Evolutionary conservation across 2,329 filamentous ascomycete species (phyloP).

Genomic region (Epichloe sibirici): DNA sequence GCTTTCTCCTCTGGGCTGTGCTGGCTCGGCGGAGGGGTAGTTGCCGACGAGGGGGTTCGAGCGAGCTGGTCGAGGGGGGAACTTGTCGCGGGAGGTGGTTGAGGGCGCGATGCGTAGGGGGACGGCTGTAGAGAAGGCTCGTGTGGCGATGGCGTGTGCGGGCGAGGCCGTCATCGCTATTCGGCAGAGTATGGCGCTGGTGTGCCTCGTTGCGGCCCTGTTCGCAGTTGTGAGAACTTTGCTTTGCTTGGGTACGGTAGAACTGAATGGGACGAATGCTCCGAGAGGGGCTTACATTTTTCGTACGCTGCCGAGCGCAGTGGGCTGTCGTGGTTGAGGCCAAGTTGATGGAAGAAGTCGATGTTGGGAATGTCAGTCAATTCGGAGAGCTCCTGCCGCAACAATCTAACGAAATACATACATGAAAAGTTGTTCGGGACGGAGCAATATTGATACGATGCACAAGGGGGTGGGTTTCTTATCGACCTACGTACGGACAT

Average conservation of each 20-base stretch:
- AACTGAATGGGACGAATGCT: not conserved
- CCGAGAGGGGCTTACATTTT: conserved; percentile 11
- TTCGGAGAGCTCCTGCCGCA: not conserved
- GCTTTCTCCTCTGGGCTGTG: conserved; percentile 1
- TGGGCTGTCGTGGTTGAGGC: not conserved
- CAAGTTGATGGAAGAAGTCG: not conserved
- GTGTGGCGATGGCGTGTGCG: conserved; percentile 8
- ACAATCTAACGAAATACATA: not conserved
- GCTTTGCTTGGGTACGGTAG: not conserved
- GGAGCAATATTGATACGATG: conserved; percentile 20
- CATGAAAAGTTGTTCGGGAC: conserved; percentile 7
- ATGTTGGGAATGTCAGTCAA: too few relatives aligned
- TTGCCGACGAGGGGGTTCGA: conserved; percentile 21
- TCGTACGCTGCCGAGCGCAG: conserved; percentile 1
- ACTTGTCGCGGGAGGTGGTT: not conserved
- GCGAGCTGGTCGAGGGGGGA: conserved; percentile 8
- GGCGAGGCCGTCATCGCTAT: conserved; percentile 13
- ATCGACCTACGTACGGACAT: too few relatives aligned
- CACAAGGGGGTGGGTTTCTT: not conserved
- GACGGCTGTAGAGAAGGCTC: conserved; percentile 22
- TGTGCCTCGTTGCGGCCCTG: conserved; percentile 18
- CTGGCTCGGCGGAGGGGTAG: conserved; percentile 8
- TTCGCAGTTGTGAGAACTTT: not conserved
- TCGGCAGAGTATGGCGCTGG: conserved; percentile 21
- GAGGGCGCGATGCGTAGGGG: conserved; percentile 14